Conservation (phyloP, 163 green algal species). For the Trebouxiophyceae sp. region DNA sequence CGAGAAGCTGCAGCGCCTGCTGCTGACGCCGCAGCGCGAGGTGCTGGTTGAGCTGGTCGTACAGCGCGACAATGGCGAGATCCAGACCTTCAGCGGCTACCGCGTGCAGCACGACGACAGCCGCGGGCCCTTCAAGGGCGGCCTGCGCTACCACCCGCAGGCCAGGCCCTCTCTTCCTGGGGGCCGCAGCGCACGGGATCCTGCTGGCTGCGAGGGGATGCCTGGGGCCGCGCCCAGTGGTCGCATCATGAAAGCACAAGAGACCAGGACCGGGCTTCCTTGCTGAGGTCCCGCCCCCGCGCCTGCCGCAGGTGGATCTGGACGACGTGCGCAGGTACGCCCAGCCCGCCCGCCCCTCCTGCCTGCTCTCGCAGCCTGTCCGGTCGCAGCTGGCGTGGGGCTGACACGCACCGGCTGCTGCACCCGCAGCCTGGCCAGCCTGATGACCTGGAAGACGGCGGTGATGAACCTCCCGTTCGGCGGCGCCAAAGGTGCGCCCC, state of each 20-base stretch:
- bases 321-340: constrained; percentile 79
- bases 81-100: constrained; percentile 78
- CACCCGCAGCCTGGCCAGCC: constrained; percentile 66
- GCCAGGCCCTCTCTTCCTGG: too few relatives aligned
- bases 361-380: too few relatives aligned
- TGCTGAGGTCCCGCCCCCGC: too few relatives aligned
- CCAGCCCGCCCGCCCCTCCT: too few relatives aligned
- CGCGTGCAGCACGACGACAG: constrained; percentile 88
- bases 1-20: constrained; percentile 73
- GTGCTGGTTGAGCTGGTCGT: constrained; percentile 51
- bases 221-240: too few relatives aligned
- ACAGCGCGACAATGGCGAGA: constrained; percentile 67
- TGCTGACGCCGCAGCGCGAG: constrained; percentile 71
- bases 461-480: constrained; percentile 94
- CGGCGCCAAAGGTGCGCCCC: constrained; percentile 86
- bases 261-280: too few relatives aligned
- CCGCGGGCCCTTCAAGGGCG: constrained; percentile 88
- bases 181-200: too few relatives aligned
- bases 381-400: too few relatives aligned
- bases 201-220: too few relatives aligned
- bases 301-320: constrained; percentile 72
- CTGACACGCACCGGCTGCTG: too few relatives aligned
- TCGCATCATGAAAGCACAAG: too few relatives aligned
- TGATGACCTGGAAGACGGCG: constrained; percentile 98
- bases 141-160: constrained; percentile 44